These are phyloP conservation scores for Diaporthe aspalathi DNA, from an alignment of 2,329 filamentous ascomycete species.

Conservation along the genomic window DNA sequence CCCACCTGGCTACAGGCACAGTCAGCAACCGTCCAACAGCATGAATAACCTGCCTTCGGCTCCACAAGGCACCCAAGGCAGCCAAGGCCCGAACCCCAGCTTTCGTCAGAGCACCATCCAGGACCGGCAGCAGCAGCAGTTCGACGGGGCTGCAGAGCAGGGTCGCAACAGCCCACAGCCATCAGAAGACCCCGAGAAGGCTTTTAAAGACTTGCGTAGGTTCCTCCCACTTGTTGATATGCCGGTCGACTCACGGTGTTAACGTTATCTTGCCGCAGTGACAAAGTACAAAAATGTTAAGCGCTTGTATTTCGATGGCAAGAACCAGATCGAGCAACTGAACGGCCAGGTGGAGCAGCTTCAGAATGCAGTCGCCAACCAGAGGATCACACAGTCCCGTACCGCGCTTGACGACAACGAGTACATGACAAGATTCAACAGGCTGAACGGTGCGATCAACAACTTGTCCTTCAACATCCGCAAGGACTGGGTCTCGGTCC, in stretches of 20 bases:
- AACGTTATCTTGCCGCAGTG: slow-evolving; percentile 67
- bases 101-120: slow-evolving; percentile 55
- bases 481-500: slow-evolving; percentile 89
- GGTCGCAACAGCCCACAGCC: slow-evolving; percentile 70
- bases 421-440: slow-evolving; percentile 88
- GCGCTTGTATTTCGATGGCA: slow-evolving; percentile 95
- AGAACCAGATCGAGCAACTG: slow-evolving; percentile 89
- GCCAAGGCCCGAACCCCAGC: slow-evolving; percentile 50
- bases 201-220: slow-evolving; percentile 68
- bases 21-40: slow-evolving; percentile 55
- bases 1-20: slow-evolving; percentile 65
- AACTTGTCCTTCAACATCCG: slow-evolving; percentile 96
- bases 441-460: slow-evolving; percentile 92
- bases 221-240: slow-evolving; percentile 38
- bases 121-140: slow-evolving; percentile 51
- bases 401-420: slow-evolving; percentile 96
- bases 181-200: slow-evolving; percentile 62
- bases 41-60: slow-evolving; percentile 58
- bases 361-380: slow-evolving; percentile 97
- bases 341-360: slow-evolving; percentile 90
- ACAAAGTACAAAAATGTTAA: slow-evolving; percentile 99
- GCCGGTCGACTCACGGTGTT: slow-evolving; percentile 30
- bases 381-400: slow-evolving; percentile 92
- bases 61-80: slow-evolving; percentile 47
- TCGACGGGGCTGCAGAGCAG: slow-evolving; percentile 60